phyloP scores from a whole-genome alignment of 768 basidiomycete species.

The Naganishia randhawae region DNA sequence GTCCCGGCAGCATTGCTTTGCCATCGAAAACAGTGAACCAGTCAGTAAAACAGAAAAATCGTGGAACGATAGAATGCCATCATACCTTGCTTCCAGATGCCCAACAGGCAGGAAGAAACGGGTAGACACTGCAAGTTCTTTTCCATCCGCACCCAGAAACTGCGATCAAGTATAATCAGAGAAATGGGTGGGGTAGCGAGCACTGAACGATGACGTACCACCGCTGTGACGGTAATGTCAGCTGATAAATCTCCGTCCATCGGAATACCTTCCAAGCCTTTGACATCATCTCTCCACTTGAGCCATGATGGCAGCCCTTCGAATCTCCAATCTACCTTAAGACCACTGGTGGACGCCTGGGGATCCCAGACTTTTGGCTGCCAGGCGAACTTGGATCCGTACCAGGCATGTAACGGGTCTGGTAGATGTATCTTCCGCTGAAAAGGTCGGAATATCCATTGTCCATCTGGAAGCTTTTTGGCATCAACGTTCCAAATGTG shows the following conservation, averaged over 20 bases:
- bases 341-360: conserved; percentile 74
- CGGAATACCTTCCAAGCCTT: conserved; percentile 67
- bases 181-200: background rate
- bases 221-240: conserved; percentile 70
- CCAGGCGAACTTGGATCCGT: conserved; percentile 73
- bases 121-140: conserved; percentile 13
- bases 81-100: conserved; percentile 9
- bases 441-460: conserved; percentile 86
- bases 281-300: conserved; percentile 68
- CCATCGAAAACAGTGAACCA: background rate
- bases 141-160: conserved; percentile 12
- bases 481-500: conserved; percentile 99
- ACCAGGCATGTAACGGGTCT: conserved; percentile 68
- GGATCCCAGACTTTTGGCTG: conserved; percentile 95
- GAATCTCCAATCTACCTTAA: conserved; percentile 64
- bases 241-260: conserved; percentile 70
- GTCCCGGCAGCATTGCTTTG: background rate
- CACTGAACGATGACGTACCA: conserved; percentile 53
- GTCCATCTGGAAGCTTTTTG: conserved; percentile 62
- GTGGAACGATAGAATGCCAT: background rate
- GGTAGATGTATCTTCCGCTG: conserved; percentile 78
- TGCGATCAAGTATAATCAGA: background rate
- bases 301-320: conserved; percentile 84
- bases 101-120: conserved; percentile 8
- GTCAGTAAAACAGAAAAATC: background rate